phyloP scores from a whole-genome alignment of 306 rosid species.

The Benincasa hispida region DNA sequence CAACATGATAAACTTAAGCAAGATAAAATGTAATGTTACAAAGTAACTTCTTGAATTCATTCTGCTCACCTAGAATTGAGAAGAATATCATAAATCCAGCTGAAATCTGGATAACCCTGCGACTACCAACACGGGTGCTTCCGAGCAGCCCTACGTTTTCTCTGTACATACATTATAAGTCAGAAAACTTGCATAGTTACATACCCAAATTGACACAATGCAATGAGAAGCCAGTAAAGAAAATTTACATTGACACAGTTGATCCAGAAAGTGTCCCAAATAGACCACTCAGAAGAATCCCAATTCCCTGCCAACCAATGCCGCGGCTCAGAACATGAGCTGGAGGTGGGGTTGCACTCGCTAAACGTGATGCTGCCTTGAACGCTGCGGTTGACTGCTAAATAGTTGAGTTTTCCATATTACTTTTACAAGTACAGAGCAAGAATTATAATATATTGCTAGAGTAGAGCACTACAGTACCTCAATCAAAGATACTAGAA shows the following conservation, averaged over 20 bases:
- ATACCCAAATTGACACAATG: not conserved
- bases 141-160: conserved; percentile 97
- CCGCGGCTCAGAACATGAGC: conserved; percentile 99
- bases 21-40: not conserved
- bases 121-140: conserved; percentile 96
- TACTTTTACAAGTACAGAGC: not conserved
- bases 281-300: conserved; percentile 78
- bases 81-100: conserved; percentile 98
- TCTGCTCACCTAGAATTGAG: conserved; percentile 67
- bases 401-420: not conserved
- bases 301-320: conserved; percentile 97
- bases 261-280: conserved; percentile 88
- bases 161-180: conserved; percentile 26
- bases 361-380: conserved; percentile 92
- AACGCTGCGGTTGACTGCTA: conserved; percentile 92
- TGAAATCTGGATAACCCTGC: conserved; percentile 93
- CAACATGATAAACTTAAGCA: not conserved
- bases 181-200: not conserved
- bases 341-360: conserved; percentile 98
- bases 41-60: not conserved
- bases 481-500: conserved; percentile 90
- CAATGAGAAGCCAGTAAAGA: not conserved
- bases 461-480: conserved; percentile 18
- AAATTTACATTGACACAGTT: conserved; percentile 80
- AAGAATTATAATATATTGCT: not conserved